Base-by-base conservation (phyloP, 495 filamentous ascomycete genomes). In the Penicillium malachiteum region DNA sequence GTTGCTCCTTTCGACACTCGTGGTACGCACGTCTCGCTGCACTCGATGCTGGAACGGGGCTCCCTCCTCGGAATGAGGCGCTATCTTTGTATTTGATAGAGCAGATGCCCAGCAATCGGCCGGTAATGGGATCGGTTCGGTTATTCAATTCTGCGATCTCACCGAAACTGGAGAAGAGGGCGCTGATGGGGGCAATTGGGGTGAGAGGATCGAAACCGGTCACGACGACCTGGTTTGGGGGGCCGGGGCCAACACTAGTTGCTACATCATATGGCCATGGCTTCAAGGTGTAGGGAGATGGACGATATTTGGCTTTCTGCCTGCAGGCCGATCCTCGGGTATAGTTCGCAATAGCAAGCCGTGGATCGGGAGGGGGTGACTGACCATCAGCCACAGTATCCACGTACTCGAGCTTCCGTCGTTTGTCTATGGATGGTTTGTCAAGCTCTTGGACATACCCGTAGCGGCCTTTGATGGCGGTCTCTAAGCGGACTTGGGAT, bases 161-260 rank as follows among this genome's bases (percentile, higher is more conserved):
- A 45, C 94, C 94, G 73, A 88, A 97, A 33, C 83, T 84, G 18
- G 89, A 84, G 61, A 97, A 97, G 17, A 91, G 79, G 21, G 86
- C 84, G n/a, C 77, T 83, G 38, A 97, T 81, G 51, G 90, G 89
- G 48, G 85, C 81, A 57, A 92, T 85, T 14, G 88, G 81, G 8
- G 87, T 87, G 57, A 99, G 74, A 6, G 94, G 91, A 70, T 97
- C 92, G 66, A 97, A 96, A 4, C 92, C 91, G n/a, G 84, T 91
- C 16, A 96, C 89, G 10, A 96, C 86, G 42, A 99, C 84, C 65
- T 96, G 90, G 10, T 84, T 85, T 7, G 95, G 90, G 21, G 95
- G 94, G 5, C 90, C 92, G 37, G 90, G 90, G 1, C 91, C 92
- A 53, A 93, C 85, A 12, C 92, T 96, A 3, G 89, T 88, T 56